phyloP scores from a whole-genome alignment of 2,329 filamentous ascomycete genomes.

The Endocalyx cinctus region DNA sequence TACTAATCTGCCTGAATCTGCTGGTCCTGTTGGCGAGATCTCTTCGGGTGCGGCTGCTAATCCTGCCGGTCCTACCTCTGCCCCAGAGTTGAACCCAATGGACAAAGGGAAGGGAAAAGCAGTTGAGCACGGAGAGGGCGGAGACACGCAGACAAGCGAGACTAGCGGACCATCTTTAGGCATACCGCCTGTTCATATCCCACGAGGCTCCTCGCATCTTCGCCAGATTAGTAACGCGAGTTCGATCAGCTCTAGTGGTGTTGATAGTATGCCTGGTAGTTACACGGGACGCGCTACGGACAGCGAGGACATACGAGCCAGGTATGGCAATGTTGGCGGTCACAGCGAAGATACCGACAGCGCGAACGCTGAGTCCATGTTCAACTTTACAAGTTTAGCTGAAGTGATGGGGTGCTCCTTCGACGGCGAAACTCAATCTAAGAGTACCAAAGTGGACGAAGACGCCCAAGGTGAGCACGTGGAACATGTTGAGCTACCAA shows the following conservation, averaged over 20 bases:
- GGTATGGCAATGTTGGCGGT: conserved; percentile 47
- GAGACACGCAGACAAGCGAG: conserved; percentile 19
- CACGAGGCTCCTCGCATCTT: conserved; percentile 64
- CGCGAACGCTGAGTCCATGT: conserved; percentile 67
- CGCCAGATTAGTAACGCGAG: conserved; percentile 85
- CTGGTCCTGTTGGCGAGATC: no score
- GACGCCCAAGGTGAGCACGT: conserved; percentile 29
- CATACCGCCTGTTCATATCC: conserved; percentile 43
- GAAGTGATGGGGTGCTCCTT: conserved; percentile 71
- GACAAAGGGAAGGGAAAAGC: conserved; percentile 64
- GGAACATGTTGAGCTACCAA: conserved; percentile 27
- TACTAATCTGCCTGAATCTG: background rate
- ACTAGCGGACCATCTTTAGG: conserved; percentile 37
- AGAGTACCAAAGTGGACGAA: conserved; percentile 28
- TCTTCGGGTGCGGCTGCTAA: conserved; percentile 22
- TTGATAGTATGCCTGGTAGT: conserved; percentile 60
- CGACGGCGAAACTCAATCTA: conserved; percentile 37
- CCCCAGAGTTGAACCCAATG: conserved; percentile 32
- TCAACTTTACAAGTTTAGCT: conserved; percentile 85
- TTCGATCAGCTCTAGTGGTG: conserved; percentile 71
- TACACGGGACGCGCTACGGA: conserved; percentile 36
- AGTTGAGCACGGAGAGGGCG: conserved; percentile 50
- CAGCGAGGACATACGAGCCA: conserved; percentile 46
- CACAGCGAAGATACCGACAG: conserved; percentile 47
- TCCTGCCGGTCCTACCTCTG: conserved; percentile 11